These are phyloP conservation scores for Hymenoscyphus fraxineus DNA, from an alignment of 2,329 filamentous ascomycete genomes.

Conservation along the genomic window DNA sequence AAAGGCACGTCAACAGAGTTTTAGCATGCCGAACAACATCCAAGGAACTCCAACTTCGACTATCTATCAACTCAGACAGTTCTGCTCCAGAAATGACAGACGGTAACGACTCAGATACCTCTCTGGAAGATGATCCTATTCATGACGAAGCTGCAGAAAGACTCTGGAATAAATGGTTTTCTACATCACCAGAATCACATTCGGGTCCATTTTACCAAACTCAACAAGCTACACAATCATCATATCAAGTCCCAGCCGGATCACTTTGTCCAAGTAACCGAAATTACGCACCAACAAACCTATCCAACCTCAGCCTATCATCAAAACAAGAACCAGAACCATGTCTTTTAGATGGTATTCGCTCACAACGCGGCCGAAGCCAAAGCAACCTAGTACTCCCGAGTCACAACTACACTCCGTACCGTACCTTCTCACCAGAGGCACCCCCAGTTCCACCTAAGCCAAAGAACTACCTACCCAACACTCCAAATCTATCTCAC, in stretches of 20 bases:
- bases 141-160: not conserved
- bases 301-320: not conserved
- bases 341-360: not conserved
- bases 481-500: not conserved
- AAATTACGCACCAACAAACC: not conserved
- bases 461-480: not conserved
- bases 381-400: not conserved
- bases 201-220: not conserved
- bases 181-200: not conserved
- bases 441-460: not conserved
- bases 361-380: not conserved
- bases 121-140: not conserved
- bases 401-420: not conserved
- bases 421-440: not conserved
- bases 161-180: not conserved
- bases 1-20: not conserved
- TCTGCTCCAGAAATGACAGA: not conserved
- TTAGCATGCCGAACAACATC: not conserved
- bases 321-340: not conserved
- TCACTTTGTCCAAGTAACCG: not conserved
- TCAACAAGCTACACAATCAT: not conserved
- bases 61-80: conserved; percentile 1
- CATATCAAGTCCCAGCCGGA: not conserved
- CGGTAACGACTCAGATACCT: not conserved
- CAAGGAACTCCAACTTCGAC: not conserved